Evolutionary conservation across 768 basidiomycete genomes (phyloP), one percentile per base, ranked within the genome.

Genomic region (Tylopilus subfusipes): DNA sequence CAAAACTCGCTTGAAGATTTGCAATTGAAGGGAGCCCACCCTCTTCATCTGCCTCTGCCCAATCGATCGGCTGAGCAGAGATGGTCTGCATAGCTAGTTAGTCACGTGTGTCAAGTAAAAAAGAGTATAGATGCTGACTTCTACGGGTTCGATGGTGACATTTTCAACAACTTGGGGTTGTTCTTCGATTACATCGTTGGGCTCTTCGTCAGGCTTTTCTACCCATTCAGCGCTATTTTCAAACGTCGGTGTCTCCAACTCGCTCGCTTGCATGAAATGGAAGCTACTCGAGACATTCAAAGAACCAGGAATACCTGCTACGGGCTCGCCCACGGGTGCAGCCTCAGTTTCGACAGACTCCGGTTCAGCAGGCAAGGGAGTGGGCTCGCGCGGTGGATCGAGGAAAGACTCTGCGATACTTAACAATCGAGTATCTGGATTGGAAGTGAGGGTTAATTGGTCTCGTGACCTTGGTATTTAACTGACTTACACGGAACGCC

Each of bases 251-350:
- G 76, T 66, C 56, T 88, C 89, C 33, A 91, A 75, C 62, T 92
- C 90, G 67, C 89, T 90, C 54, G 80, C 86, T 69, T 90, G 85
- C 74, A 93, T 86, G 69, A 92, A 93, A 63, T 81, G 82, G 78
- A 90, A 86, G 70, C 83, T 81, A 52, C 78, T 77, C 0, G 83
- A 74, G 71, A 66, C 60, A 70, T 68, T 61, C 70, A 63, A 45
- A 57, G 62, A 42, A 25, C 66, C 67, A 14, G 81, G 75, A 42
- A 81, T 69, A 52, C 73, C 78, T 46, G 74, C 70, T 34, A 79
- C 75, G 29, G 68, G 58, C 42, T 70, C 69, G 31, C 57, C 57
- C 21, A 53, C 53, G 3, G 58, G 59, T 14, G 68, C 59, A 25
- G 62, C 53, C 34, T 76, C 75, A 2, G 63, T 40, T 43, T 75